Base-by-base conservation (phyloP, 306 rosid species). In the Castanospermum australe region DNA sequence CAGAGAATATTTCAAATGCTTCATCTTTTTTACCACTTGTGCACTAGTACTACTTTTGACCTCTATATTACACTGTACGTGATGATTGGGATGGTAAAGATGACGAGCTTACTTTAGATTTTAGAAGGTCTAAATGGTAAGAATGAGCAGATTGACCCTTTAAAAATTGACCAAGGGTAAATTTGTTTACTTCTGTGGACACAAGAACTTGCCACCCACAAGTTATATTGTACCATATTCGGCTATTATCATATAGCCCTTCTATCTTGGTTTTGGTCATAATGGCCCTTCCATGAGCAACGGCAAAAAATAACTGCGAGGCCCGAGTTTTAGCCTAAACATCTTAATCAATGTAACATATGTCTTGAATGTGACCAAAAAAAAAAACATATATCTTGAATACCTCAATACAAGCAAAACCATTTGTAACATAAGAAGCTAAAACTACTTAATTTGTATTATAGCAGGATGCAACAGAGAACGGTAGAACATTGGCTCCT, bases 31-130 rank as follows among this genome's bases (percentile, higher is more conserved):
- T 70, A 50, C 51, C 57, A 66, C 20, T 51, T 33, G 71, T 33
- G 67, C 66, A 54, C 76, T 44, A 33, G 15, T 32, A 6, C 60
- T 56, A 5, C 65, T 82, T 82, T 41, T 56, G 30, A 63, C 75
- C 55, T 10, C 24, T 41, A 47, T 25, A 14, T 21, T 22, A 1
- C 42, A 39, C 57, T 55, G 59, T 72, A 48, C 50, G 70, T 82
- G 20, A 33, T 74, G 63, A 78, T 74, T 56, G 67, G 10, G 59
- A 66, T 76, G 71, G 48, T 74, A 65, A 77, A 78, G 66, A 65
- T 44, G 48, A 65, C 22, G 28, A 50, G 0, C 45, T 25, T 55
- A 25, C 77, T 79, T 67, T 73, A 51, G n/a, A 51, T 30, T 73
- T 50, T 74, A 72, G 63, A 71, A 72, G 41, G 36, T 36, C 73